Evolutionary conservation across 345 rosid species (phyloP), one percentile per base, ranked within the genome.

Genomic region (Cardamine chenopodiifolia): DNA sequence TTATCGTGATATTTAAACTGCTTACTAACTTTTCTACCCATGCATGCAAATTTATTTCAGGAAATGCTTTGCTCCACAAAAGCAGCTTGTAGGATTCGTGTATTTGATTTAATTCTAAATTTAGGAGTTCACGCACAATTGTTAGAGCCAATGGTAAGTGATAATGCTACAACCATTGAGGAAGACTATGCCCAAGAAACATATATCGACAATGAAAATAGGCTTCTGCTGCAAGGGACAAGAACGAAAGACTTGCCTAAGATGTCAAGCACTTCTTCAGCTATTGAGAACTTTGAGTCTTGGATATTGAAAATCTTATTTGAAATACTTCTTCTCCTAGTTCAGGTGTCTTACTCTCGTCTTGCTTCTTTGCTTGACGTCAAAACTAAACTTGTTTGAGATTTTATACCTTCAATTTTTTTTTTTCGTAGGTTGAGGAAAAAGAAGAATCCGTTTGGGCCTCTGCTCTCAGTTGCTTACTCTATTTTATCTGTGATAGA

Each of bases 111-210:
- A 80, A 87, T 95, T 74, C 82, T 95, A 83, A 95, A 95, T 82
- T 93, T 95, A 54, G 99, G 98, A 68, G 99, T 95, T 66, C 99
- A 95, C 86, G 92, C 94, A 76, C 99, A 90, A 72, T 76, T 95
- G 68, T 72, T 95, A 82, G 99, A 90, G 84, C 98, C 99, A 29
- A 82, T 88, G 82, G 78, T 80, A 74, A 75, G 70, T 64, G 92
- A 88, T 68, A 88, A 80, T 81, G 79, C 86, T 79, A 81, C 95
- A 70, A 85, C 88, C 74, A 91, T 89, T 79, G 96, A 92, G 76
- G 94, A 95, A 80, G 92, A 89, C 32, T 90, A 85, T 61, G 48
- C 84, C 73, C 88, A 89, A 84, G 98, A 95, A 72, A 49, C 95
- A 67, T 81, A 84, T 81, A 69, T 84, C 61, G 87, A 88, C 57